Evolutionary conservation across 768 basidiomycete species (phyloP).

Genomic region (Rhodotorula toruloides): DNA sequence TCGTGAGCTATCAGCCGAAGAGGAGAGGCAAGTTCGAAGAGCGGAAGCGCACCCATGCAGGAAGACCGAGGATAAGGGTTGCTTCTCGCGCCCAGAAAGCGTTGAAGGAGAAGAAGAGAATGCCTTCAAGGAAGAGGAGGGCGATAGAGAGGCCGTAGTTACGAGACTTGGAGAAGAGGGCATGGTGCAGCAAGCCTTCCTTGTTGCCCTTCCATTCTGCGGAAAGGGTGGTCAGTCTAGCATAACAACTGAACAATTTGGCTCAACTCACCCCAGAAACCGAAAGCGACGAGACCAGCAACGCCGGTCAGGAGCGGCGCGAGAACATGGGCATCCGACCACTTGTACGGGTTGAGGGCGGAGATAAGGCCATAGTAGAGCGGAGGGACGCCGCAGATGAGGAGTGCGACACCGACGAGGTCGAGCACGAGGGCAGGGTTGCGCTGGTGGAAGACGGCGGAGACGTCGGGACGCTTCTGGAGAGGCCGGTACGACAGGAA

Average conservation of each 20-base stretch:
- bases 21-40: too few relatives aligned
- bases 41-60: background rate
- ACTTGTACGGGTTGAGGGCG: background rate
- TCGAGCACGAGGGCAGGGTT: background rate
- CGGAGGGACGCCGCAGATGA: background rate
- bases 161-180: background rate
- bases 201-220: background rate
- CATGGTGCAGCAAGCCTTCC: background rate
- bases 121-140: background rate
- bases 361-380: background rate
- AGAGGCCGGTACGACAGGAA: background rate
- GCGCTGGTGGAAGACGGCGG: background rate
- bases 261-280: background rate
- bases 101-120: conserved; percentile 2
- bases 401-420: background rate
- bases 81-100: background rate
- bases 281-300: background rate
- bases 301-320: background rate
- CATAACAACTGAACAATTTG: too few relatives aligned
- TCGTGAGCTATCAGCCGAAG: too few relatives aligned
- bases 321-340: background rate
- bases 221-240: background rate
- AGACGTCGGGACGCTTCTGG: background rate
- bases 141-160: background rate
- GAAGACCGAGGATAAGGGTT: background rate